Conservation (phyloP, 441 rosid genomes). For the Pelargonium citronellum region DNA sequence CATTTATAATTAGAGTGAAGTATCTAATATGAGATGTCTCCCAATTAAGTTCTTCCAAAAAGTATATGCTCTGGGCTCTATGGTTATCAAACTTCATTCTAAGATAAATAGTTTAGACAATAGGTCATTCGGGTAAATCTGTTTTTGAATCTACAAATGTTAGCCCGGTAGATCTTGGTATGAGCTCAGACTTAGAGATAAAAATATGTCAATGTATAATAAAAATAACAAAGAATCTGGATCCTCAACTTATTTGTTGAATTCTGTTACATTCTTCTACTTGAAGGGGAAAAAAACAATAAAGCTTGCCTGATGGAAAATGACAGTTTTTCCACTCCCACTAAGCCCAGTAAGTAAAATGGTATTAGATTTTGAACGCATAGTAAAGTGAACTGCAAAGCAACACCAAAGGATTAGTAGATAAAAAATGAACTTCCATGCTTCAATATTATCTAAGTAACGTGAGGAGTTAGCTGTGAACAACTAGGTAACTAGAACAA, state of each 20-base stretch:
- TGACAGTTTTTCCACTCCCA: constrained; percentile 78
- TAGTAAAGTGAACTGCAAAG: constrained; percentile 49
- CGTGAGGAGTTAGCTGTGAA: no score
- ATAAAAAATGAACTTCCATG: no score
- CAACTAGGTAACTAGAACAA: no score
- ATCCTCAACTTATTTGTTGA: neutral
- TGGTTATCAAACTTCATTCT: neutral
- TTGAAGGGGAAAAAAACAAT: neutral
- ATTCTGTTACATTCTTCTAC: neutral
- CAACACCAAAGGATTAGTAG: neutral
- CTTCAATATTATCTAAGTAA: no score
- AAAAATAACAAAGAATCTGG: neutral
- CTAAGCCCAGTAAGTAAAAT: constrained; percentile 66
- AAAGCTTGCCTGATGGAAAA: constrained; percentile 66
- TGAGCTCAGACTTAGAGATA: neutral
- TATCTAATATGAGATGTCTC: neutral
- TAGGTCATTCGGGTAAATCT: neutral
- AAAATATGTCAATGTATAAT: no score
- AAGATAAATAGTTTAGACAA: neutral
- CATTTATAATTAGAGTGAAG: neutral
- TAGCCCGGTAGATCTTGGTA: neutral
- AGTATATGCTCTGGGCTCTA: neutral
- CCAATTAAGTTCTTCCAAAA: neutral
- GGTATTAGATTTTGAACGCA: constrained; percentile 51
- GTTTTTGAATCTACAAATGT: neutral